These are phyloP conservation scores for Tilletia caries DNA, from an alignment of 1,284 basidiomycete species.

Conservation along the genomic window DNA sequence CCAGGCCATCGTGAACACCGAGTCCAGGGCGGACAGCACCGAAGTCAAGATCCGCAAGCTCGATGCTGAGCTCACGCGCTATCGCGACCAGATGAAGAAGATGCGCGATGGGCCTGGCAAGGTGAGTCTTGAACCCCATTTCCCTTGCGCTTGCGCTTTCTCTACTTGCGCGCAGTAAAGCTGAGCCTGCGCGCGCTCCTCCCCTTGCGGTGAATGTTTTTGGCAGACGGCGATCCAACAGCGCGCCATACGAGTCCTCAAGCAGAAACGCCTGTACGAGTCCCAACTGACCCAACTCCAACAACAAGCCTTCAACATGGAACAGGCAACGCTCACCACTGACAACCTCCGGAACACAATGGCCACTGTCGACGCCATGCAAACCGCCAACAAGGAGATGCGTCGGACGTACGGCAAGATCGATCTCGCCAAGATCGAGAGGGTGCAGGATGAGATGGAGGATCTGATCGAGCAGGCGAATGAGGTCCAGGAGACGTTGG, in stretches of 20 bases:
- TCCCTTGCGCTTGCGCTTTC: neutral
- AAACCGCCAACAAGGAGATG: slow-evolving; percentile 94
- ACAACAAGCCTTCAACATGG: slow-evolving; percentile 99
- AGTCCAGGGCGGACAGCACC: slow-evolving; percentile 79
- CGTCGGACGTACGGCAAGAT: slow-evolving; percentile 95
- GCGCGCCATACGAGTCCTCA: slow-evolving; percentile 86
- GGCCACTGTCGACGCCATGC: slow-evolving; percentile 99
- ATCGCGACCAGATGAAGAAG: slow-evolving; percentile 95
- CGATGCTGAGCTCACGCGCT: slow-evolving; percentile 84
- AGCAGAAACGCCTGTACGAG: slow-evolving; percentile 97
- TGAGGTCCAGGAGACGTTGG: slow-evolving; percentile 92
- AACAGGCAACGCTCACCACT: slow-evolving; percentile 88
- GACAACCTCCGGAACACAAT: slow-evolving; percentile 99
- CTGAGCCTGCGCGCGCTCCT: neutral
- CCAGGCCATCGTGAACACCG: slow-evolving; percentile 91
- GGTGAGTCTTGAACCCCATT: slow-evolving; percentile 58
- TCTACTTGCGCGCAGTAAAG: neutral
- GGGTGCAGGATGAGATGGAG: slow-evolving; percentile 75
- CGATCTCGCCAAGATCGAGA: slow-evolving; percentile 94
- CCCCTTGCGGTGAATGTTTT: neutral
- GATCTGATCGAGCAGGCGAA: slow-evolving; percentile 94
- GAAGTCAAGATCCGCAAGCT: slow-evolving; percentile 97
- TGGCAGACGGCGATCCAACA: slow-evolving; percentile 82
- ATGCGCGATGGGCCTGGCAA: slow-evolving; percentile 91
- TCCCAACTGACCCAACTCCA: slow-evolving; percentile 81